Evolutionary conservation across 1,139 yeast species (phyloP).

Genomic region (Hanseniaspora uvarum): DNA sequence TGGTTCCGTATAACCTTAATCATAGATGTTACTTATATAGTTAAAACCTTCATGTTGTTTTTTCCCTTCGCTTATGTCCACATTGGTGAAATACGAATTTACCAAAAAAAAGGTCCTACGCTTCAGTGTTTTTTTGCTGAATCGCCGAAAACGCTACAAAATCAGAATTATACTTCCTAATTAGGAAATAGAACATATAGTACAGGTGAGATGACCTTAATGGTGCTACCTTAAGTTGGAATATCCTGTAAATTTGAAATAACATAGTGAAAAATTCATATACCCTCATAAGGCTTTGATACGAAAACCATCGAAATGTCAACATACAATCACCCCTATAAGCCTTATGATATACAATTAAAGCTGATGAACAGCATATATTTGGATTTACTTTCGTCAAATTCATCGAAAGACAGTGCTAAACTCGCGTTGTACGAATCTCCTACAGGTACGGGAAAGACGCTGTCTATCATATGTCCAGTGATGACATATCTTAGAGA

Average conservation of each 20-base stretch:
- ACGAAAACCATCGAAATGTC: constrained; percentile 15
- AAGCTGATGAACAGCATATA: constrained; percentile 69
- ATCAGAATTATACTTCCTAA: constrained; percentile 16
- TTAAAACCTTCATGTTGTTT: too few relatives aligned
- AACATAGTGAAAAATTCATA: too few relatives aligned
- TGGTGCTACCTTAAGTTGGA: too few relatives aligned
- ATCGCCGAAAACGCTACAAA: background rate
- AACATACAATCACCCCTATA: constrained; percentile 61
- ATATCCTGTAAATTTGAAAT: too few relatives aligned
- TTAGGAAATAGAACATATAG: background rate
- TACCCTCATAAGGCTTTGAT: too few relatives aligned
- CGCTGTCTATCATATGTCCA: constrained; percentile 76
- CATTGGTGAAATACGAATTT: too few relatives aligned
- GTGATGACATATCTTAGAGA: constrained; percentile 77
- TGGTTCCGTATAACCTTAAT: too few relatives aligned
- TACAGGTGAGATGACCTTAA: background rate
- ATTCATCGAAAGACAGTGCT: constrained; percentile 31
- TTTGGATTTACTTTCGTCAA: constrained; percentile 37
- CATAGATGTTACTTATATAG: too few relatives aligned
- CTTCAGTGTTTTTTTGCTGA: background rate
- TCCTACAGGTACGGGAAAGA: constrained; percentile 94
- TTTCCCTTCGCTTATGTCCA: too few relatives aligned
- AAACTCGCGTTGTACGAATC: constrained; percentile 81
- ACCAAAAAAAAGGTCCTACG: too few relatives aligned
- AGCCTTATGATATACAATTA: constrained; percentile 69